Evolutionary conservation across 371 early-diverging fungal species (phyloP).

Genomic region (Mucor sp.): DNA sequence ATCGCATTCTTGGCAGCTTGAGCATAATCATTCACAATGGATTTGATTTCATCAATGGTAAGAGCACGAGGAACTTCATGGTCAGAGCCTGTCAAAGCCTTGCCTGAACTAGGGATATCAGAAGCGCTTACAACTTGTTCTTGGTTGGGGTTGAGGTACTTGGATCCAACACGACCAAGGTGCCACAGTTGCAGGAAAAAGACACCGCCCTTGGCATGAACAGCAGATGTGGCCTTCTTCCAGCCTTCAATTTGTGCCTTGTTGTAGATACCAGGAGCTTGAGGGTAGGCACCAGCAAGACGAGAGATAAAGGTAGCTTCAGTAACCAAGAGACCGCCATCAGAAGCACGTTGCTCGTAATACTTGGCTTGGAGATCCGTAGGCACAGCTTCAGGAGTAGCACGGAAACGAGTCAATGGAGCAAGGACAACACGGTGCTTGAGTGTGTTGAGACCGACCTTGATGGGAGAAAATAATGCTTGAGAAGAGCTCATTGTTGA

Average conservation of each 20-base stretch:
- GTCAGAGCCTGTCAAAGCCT: neutral
- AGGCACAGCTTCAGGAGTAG: slow-evolving; percentile 24
- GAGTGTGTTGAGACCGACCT: slow-evolving; percentile 18
- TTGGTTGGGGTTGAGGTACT: neutral
- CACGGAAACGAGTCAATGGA: slow-evolving; percentile 49
- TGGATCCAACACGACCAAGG: slow-evolving; percentile 22
- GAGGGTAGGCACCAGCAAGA: slow-evolving; percentile 8
- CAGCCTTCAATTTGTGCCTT: slow-evolving; percentile 48
- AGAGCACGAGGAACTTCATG: slow-evolving; percentile 61
- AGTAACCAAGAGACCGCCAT: slow-evolving; percentile 49
- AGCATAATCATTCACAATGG: slow-evolving; percentile 59
- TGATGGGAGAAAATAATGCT: slow-evolving; percentile 12
- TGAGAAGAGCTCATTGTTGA: neutral
- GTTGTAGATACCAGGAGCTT: slow-evolving; percentile 40
- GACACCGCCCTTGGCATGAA: slow-evolving; percentile 49
- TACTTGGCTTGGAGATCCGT: slow-evolving; percentile 42
- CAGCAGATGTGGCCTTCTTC: slow-evolving; percentile 49
- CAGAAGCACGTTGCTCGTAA: slow-evolving; percentile 50
- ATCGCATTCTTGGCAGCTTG: slow-evolving; percentile 44
- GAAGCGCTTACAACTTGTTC: slow-evolving; percentile 22
- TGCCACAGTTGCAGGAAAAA: slow-evolving; percentile 59
- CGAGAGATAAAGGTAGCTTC: slow-evolving; percentile 47
- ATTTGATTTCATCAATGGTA: slow-evolving; percentile 61
- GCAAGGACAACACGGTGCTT: slow-evolving; percentile 60
- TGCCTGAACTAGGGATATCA: slow-evolving; percentile 2